phyloP scores from a whole-genome alignment of 2,329 filamentous ascomycete genomes.

The Talaromyces sp. region DNA sequence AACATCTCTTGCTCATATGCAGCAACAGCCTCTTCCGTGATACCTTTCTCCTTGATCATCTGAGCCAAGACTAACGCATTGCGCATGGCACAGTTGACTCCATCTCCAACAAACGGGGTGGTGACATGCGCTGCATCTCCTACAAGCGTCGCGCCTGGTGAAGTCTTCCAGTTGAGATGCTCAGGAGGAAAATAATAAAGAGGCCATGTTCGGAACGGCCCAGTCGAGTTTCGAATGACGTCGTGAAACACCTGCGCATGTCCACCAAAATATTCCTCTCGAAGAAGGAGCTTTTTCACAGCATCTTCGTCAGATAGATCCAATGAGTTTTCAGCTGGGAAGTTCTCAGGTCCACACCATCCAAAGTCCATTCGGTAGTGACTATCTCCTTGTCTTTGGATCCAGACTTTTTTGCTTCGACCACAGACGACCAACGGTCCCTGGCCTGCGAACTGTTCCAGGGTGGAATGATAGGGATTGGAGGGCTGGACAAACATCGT shows the following conservation, averaged over 20 bases:
- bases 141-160: slow-evolving; percentile 23
- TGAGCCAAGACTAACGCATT: neutral
- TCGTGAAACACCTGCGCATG: neutral
- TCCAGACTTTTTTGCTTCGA: neutral
- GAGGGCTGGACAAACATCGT: neutral
- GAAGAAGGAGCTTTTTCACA: neutral
- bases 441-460: neutral
- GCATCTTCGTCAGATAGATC: neutral
- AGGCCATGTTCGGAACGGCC: neutral
- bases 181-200: neutral
- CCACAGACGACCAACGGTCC: neutral
- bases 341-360: neutral
- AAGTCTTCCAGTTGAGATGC: slow-evolving; percentile 17
- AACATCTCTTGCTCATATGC: neutral
- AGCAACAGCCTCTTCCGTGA: neutral
- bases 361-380: neutral
- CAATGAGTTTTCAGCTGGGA: neutral
- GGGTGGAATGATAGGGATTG: neutral
- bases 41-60: neutral
- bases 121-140: slow-evolving; percentile 27
- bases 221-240: neutral
- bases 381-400: neutral
- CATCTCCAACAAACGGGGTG: slow-evolving; percentile 22
- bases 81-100: slow-evolving; percentile 30
- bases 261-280: neutral